A percentile compares a stretch with the other conserved stretches of the same genome.
Evolutionary conservation across 495 filamentous ascomycete genomes (phyloP).

Genomic region (Xylaria bambusicola): DNA sequence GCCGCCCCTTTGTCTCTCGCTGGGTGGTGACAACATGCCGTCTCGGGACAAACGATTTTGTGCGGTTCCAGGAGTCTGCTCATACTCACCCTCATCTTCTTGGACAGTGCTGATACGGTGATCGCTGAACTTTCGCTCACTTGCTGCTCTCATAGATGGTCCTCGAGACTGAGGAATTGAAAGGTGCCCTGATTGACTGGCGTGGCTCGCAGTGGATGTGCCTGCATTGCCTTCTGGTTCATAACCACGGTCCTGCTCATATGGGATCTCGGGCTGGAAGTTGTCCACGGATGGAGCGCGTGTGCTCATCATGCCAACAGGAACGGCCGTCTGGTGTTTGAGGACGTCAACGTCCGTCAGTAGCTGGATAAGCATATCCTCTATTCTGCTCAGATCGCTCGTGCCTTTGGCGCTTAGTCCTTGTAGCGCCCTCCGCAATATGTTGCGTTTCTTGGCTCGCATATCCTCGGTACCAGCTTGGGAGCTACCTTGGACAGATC

Average conservation of each 20-base stretch:
- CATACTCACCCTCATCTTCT: slow-evolving; percentile 74
- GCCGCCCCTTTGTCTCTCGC: slow-evolving; percentile 54
- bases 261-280: slow-evolving; percentile 56
- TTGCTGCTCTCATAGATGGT: slow-evolving; percentile 57
- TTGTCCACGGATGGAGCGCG: slow-evolving; percentile 55
- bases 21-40: slow-evolving; percentile 51
- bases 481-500: slow-evolving; percentile 56
- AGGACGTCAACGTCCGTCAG: slow-evolving; percentile 88
- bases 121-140: slow-evolving; percentile 66
- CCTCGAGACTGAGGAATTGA: slow-evolving; percentile 67
- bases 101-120: slow-evolving; percentile 86
- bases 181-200: slow-evolving; percentile 75
- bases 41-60: slow-evolving; percentile 54
- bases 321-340: slow-evolving; percentile 60
- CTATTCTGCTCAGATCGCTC: slow-evolving; percentile 87
- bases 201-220: slow-evolving; percentile 67
- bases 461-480: slow-evolving; percentile 73
- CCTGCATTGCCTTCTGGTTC: slow-evolving; percentile 83
- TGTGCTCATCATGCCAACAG: slow-evolving; percentile 37
- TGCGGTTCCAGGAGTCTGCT: slow-evolving; percentile 24
- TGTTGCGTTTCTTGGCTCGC: slow-evolving; percentile 77
- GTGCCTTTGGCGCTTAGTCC: slow-evolving; percentile 82
- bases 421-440: slow-evolving; percentile 89
- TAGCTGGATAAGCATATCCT: slow-evolving; percentile 91
- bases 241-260: slow-evolving; percentile 66